phyloP scores from a whole-genome alignment of 495 filamentous ascomycete species.

The Durotheca rogersii region DNA sequence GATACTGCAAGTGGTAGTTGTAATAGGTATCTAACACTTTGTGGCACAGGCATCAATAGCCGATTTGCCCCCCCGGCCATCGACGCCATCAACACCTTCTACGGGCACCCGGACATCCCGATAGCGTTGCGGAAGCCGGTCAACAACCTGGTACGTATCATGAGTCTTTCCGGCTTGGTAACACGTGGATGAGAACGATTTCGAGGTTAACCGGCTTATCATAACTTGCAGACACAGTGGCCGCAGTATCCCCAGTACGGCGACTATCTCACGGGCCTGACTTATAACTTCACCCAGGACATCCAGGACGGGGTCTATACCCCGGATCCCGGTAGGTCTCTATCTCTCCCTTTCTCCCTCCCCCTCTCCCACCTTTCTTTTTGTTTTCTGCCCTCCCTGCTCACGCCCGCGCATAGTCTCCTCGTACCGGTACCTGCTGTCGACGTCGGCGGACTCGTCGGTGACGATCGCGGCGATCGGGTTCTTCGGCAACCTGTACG shows the following conservation, averaged over 20 bases:
- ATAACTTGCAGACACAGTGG: conserved; percentile 23
- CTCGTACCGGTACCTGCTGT: conserved; percentile 41
- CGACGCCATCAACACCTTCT: conserved; percentile 38
- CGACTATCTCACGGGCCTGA: conserved; percentile 44
- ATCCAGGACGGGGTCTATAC: conserved; percentile 37
- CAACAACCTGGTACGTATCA: conserved; percentile 27
- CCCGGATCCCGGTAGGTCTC: conserved; percentile 29
- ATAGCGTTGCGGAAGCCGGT: conserved; percentile 36
- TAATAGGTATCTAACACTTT: not conserved
- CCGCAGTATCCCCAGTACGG: conserved; percentile 25
- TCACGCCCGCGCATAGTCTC: conserved; percentile 18
- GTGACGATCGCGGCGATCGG: conserved; percentile 35
- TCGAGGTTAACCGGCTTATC: not conserved
- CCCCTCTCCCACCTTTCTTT: not conserved
- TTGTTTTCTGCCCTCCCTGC: not conserved
- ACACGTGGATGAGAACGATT: not conserved
- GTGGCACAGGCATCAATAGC: conserved; percentile 29
- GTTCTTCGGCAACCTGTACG: conserved; percentile 34
- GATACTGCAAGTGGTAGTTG: no score
- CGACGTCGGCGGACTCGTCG: conserved; percentile 35
- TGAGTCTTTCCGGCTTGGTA: no score
- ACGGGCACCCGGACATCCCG: conserved; percentile 33
- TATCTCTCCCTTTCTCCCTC: not conserved
- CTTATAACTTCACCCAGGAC: conserved; percentile 47
- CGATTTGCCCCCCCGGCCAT: conserved; percentile 34